These are phyloP conservation scores for Xanthoconium purpureum DNA, from an alignment of 768 basidiomycete genomes.

Conservation along the genomic window DNA sequence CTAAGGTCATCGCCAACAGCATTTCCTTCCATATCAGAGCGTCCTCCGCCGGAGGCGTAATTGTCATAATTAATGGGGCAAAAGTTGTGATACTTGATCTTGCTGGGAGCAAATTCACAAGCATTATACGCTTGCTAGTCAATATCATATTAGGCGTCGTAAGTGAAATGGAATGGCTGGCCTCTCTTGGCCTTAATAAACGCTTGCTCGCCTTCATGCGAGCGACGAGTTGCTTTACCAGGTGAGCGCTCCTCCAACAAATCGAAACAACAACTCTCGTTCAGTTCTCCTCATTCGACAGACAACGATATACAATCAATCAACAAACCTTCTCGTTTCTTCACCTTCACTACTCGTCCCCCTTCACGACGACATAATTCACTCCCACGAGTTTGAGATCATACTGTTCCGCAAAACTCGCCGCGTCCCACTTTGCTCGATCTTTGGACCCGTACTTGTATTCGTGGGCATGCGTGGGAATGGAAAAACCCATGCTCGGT, in stretches of 20 bases:
- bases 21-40: neutral
- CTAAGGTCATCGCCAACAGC: neutral
- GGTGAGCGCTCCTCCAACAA: too few relatives aligned
- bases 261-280: too few relatives aligned
- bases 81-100: neutral
- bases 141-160: neutral
- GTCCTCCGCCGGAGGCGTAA: neutral
- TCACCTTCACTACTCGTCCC: slow-evolving; percentile 10
- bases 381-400: slow-evolving; percentile 56
- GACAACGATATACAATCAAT: neutral
- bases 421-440: slow-evolving; percentile 54
- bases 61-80: neutral
- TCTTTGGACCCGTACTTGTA: slow-evolving; percentile 41
- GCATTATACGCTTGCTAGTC: slow-evolving; percentile 53
- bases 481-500: slow-evolving; percentile 38
- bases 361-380: slow-evolving; percentile 50
- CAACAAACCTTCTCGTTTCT: neutral
- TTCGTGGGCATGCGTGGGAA: slow-evolving; percentile 48
- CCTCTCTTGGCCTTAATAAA: too few relatives aligned
- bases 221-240: too few relatives aligned
- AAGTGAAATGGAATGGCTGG: neutral
- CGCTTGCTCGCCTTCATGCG: too few relatives aligned
- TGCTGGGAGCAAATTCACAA: slow-evolving; percentile 42
- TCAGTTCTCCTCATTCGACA: neutral
- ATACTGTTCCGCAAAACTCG: slow-evolving; percentile 48